phyloP scores from a whole-genome alignment of 108 stramenopile genomes.

The Discostella pseudostelligera region DNA sequence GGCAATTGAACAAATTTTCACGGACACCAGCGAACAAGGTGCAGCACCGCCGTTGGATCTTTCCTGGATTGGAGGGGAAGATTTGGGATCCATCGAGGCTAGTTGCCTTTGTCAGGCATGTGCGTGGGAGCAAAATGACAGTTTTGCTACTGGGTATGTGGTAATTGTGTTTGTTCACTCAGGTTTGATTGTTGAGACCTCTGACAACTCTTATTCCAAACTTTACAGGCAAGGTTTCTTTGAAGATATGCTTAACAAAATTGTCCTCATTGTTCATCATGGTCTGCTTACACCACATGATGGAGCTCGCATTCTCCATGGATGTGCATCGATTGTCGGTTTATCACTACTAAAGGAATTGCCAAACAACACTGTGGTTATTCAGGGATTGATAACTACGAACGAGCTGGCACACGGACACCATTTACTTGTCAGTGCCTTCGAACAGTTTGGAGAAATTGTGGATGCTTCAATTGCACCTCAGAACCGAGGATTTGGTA shows the following conservation, averaged over 20 bases:
- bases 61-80: constrained; percentile 36
- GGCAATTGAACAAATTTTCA: constrained; percentile 71
- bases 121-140: constrained; percentile 76
- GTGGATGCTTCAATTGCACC: constrained; percentile 74
- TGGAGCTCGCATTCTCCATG: constrained; percentile 79
- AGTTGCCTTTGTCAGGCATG: constrained; percentile 67
- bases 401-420: constrained; percentile 52
- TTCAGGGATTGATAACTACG: constrained; percentile 75
- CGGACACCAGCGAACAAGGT: constrained; percentile 52
- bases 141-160: constrained; percentile 57
- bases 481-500: constrained; percentile 72
- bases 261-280: constrained; percentile 68
- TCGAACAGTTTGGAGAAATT: constrained; percentile 73
- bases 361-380: constrained; percentile 63
- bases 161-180: background rate
- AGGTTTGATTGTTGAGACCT: background rate
- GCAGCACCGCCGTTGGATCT: constrained; percentile 34
- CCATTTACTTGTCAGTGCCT: constrained; percentile 40
- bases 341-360: constrained; percentile 64
- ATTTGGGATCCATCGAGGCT: constrained; percentile 72
- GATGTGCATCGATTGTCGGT: constrained; percentile 69
- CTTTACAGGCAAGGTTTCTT: constrained; percentile 58
- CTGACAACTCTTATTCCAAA: background rate
- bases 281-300: constrained; percentile 66
- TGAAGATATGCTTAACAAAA: constrained; percentile 72